Evolutionary conservation across 345 rosid species (phyloP).

Genomic region (Boechera divaricarpa): DNA sequence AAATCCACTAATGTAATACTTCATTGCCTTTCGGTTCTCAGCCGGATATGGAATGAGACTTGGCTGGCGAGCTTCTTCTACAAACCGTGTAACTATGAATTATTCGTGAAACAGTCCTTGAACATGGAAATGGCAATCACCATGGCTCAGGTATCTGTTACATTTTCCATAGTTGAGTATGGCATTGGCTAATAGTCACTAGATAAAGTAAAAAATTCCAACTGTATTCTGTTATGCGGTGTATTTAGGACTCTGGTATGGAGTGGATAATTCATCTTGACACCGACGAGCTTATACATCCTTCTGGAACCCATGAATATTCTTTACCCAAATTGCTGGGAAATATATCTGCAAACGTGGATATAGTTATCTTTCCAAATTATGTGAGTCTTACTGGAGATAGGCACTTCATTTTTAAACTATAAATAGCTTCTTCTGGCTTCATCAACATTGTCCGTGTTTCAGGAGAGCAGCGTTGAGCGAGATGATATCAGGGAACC

Average conservation of each 20-base stretch:
- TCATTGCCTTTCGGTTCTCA: conserved; percentile 42
- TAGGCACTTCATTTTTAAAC: neutral
- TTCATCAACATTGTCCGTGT: conserved; percentile 39
- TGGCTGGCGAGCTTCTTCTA: conserved; percentile 93
- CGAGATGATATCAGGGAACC: conserved; percentile 87
- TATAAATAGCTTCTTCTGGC: conserved; percentile 5
- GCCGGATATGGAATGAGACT: conserved; percentile 98
- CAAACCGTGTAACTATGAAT: conserved; percentile 92
- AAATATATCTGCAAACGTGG: conserved; percentile 70
- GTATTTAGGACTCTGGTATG: conserved; percentile 69
- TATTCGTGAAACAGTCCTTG: conserved; percentile 96
- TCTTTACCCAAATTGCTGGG: conserved; percentile 76
- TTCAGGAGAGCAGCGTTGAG: conserved; percentile 94
- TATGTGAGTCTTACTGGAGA: conserved; percentile 67
- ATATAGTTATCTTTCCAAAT: conserved; percentile 84
- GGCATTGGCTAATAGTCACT: neutral
- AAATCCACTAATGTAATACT: neutral
- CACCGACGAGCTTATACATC: conserved; percentile 89
- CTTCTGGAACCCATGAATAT: conserved; percentile 78
- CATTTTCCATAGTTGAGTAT: conserved; percentile 17
- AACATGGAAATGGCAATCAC: conserved; percentile 98
- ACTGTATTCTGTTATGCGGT: neutral
- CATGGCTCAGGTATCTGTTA: conserved; percentile 87
- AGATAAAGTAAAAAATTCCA: neutral
- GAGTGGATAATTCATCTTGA: conserved; percentile 98